Conservation (phyloP, 257 asterid species). For the Nicotiana sylvestris region DNA sequence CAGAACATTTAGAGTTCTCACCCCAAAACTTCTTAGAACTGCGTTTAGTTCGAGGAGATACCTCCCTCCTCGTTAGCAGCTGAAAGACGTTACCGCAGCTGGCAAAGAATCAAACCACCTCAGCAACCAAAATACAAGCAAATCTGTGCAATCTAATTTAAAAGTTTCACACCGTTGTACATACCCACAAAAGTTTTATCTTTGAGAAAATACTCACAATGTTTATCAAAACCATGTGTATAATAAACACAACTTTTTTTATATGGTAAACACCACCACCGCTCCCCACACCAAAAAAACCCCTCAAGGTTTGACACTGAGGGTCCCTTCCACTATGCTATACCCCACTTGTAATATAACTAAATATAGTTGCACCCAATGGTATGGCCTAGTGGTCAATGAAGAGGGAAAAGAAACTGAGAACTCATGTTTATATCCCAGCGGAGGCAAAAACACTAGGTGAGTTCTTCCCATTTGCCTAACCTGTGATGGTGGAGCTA, state of each 20-base stretch:
- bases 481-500: neutral
- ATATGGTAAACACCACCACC: constrained; percentile 2
- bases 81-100: constrained; percentile 58
- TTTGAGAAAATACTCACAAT: neutral
- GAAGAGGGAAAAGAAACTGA: too few relatives aligned
- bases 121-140: constrained; percentile 5
- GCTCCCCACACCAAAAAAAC: neutral
- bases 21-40: constrained; percentile 68
- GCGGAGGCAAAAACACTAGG: too few relatives aligned
- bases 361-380: too few relatives aligned
- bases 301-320: neutral
- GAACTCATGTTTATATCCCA: too few relatives aligned
- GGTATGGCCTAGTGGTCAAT: too few relatives aligned
- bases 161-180: neutral
- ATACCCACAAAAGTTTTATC: neutral
- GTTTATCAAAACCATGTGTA: neutral
- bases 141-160: neutral
- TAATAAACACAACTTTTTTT: neutral
- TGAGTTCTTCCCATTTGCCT: too few relatives aligned
- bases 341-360: neutral
- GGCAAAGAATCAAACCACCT: constrained; percentile 23
- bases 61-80: constrained; percentile 78
- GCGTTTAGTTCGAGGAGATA: constrained; percentile 70
- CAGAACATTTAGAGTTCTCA: constrained; percentile 39
- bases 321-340: neutral